Percentiles rank a stretch among this genome's conserved stretches.
phyloP scores from a whole-genome alignment of 345 rosid species.

The Eucalyptus decipiens region DNA sequence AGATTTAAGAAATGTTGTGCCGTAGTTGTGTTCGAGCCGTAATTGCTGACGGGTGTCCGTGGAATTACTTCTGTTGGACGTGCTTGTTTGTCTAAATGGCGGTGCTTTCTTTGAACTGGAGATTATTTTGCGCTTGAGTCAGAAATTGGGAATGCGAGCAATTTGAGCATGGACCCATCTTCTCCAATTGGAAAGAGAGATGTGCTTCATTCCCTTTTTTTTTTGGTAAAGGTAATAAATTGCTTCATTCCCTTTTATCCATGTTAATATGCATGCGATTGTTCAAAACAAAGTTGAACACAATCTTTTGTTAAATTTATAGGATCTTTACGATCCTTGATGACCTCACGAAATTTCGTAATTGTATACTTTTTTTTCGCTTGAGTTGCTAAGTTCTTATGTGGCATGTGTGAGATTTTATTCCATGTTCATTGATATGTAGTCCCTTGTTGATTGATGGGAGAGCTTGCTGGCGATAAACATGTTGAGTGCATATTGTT shows the following conservation, averaged over 20 bases:
- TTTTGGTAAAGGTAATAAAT: too few relatives aligned
- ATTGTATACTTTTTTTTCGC: too few relatives aligned
- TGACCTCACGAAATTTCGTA: neutral
- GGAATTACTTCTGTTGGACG: neutral
- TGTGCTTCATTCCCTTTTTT: neutral
- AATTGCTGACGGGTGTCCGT: neutral
- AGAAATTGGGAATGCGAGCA: neutral
- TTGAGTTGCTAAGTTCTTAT: too few relatives aligned
- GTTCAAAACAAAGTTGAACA: neutral
- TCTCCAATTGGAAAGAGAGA: neutral
- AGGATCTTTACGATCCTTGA: neutral
- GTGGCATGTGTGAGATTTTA: too few relatives aligned
- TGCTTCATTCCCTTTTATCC: neutral
- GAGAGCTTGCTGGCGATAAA: too few relatives aligned
- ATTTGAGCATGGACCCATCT: neutral
- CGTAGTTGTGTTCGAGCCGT: conserved; percentile 1
- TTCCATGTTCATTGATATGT: too few relatives aligned
- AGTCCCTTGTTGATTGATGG: too few relatives aligned
- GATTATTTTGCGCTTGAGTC: conserved; percentile 5
- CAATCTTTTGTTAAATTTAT: neutral
- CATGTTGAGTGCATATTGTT: too few relatives aligned
- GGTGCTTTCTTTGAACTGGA: neutral
- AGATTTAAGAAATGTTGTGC: neutral
- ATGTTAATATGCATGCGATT: neutral
- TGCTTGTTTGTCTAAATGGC: neutral